These are phyloP conservation scores for Ramalina peruviana DNA, from an alignment of 495 filamentous ascomycete genomes.

Conservation along the genomic window DNA sequence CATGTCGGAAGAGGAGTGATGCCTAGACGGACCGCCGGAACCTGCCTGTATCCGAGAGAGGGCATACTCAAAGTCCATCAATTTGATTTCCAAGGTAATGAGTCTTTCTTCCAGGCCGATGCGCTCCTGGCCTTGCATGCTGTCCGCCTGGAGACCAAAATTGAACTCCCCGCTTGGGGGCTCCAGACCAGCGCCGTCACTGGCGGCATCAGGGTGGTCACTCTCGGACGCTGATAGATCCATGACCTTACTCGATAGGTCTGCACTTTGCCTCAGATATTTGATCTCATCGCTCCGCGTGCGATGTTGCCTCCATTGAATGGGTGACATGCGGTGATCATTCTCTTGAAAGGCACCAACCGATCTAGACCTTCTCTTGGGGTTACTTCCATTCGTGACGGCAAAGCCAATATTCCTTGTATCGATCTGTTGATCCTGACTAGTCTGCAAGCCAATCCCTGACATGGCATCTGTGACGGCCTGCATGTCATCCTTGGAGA, in stretches of 20 bases:
- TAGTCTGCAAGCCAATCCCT: conserved; percentile 8
- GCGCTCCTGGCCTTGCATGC: conserved; percentile 33
- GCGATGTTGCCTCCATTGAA: conserved; percentile 23
- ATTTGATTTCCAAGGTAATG: conserved; percentile 38
- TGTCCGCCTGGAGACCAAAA: conserved; percentile 27
- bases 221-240: conserved; percentile 1
- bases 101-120: conserved; percentile 36
- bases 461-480: conserved; percentile 10
- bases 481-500: conserved; percentile 11
- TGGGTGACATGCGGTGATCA: conserved; percentile 24
- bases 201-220: conserved; percentile 13
- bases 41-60: conserved; percentile 36
- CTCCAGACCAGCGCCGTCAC: conserved; percentile 20
- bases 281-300: conserved; percentile 22
- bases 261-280: conserved; percentile 20
- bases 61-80: conserved; percentile 42
- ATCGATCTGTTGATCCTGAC: conserved; percentile 6
- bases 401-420: conserved; percentile 15
- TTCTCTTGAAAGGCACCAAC: conserved; percentile 16
- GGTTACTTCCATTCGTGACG: conserved; percentile 18
- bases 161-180: conserved; percentile 26
- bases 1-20: conserved; percentile 2
- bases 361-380: conserved; percentile 24
- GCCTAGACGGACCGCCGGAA: background rate
- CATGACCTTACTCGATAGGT: conserved; percentile 2